Evolutionary conservation across 1,284 basidiomycete species (phyloP).

Genomic region (Cystobasidium pallidum): DNA sequence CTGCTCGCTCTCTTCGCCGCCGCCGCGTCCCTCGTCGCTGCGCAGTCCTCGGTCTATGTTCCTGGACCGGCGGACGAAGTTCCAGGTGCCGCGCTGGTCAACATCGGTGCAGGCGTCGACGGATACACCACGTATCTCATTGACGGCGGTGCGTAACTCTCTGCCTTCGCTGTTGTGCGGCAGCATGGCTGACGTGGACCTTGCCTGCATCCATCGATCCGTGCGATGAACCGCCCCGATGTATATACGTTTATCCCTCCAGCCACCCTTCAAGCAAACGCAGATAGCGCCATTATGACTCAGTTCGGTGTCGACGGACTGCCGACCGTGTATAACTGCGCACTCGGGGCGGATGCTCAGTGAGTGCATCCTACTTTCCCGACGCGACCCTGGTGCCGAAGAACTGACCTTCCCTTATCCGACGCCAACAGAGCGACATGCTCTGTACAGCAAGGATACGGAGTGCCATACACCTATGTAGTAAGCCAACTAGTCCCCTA

Average conservation of each 20-base stretch:
- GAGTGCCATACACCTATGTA: slow-evolving; percentile 18
- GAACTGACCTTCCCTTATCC: neutral
- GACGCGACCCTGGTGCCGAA: neutral
- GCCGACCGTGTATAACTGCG: slow-evolving; percentile 29
- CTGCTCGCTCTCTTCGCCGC: neutral
- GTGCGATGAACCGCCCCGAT: no score
- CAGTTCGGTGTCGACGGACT: slow-evolving; percentile 7
- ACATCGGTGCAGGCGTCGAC: slow-evolving; percentile 23
- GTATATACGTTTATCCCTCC: neutral
- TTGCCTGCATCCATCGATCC: neutral
- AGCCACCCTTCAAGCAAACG: slow-evolving; percentile 25
- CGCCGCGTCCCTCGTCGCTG: neutral
- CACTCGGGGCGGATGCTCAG: slow-evolving; percentile 31
- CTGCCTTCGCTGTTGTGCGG: no score
- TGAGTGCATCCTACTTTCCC: neutral
- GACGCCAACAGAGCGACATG: slow-evolving; percentile 29
- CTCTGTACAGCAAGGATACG: slow-evolving; percentile 21
- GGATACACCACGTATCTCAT: slow-evolving; percentile 32
- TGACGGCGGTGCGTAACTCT: slow-evolving; percentile 4
- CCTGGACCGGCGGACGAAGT: slow-evolving; percentile 23
- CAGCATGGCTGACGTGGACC: neutral
- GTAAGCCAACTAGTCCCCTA: neutral
- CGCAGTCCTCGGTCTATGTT: slow-evolving; percentile 34
- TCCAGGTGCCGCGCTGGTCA: slow-evolving; percentile 13
- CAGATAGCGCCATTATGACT: slow-evolving; percentile 19